Base-by-base conservation (phyloP, 805 yeast genomes). In the Metschnikowia reukaufii region DNA sequence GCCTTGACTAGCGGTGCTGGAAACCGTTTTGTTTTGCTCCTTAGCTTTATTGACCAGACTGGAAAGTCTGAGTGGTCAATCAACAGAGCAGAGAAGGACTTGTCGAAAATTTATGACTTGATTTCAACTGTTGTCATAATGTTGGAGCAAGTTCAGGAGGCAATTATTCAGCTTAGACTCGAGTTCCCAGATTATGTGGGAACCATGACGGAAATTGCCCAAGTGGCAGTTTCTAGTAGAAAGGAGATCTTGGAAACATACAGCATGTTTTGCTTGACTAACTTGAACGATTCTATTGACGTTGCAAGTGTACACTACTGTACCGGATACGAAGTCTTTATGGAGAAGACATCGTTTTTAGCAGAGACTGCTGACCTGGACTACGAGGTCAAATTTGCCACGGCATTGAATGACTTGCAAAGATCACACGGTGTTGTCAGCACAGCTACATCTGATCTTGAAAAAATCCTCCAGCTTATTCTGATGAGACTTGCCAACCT, bases 381-480 rank as follows among this genome's bases (percentile, higher is more conserved):
- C 8, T 36, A 23, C 8, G 39, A 36, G 15, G n/a, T n/a, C 19
- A 6, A 9, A 7, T 36, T 36, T 36, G 30, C 36, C 4, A 20
- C 17, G 9, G 36, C 19, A 7, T 32, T 39, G 20, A 19, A 39
- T 15, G 36, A 30, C n/a, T 39, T 39, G 20, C 43, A 39, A 31
- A 32, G 15, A 5, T n/a, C 36, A 2, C 43, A 39, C 31, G 29
- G 19, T 23, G 20, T 39, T 16, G 36, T 20, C 13, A 27, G 12
- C 16, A 13, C 2, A 9, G 36, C 43, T 4, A 30, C 16, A 31
- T 2, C 16, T 12, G 36, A 19, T 19, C 27, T 39, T n/a, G 43
- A 39, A 20, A 18, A 30, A 17, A 34, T 12, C 9, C 18, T 29
- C 23, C 27, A 38, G 8, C 21, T 27, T 10, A 15, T 38, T 15